Evolutionary conservation across 306 rosid genomes (phyloP), one percentile per base, ranked within the genome.

Genomic region (Bauhinia variegata): DNA sequence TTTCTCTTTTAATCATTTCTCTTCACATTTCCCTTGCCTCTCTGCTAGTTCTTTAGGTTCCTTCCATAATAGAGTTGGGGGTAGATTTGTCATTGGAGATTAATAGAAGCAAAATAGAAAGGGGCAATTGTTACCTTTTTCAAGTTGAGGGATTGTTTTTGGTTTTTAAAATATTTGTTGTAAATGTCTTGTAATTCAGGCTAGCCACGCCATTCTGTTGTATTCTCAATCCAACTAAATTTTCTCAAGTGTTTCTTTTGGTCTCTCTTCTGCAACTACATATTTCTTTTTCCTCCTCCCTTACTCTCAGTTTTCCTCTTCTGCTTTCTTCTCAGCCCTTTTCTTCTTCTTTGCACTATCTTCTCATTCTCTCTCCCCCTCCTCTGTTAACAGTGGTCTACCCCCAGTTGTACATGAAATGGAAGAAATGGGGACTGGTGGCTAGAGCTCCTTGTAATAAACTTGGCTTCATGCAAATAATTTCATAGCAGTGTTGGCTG

Each of bases 131-230:
- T 23, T 38, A 57, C 50, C 37, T 57, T 67, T 49, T 68, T 74
- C 52, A 11, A 55, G 51, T 49, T 51, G 82, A 62, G 85, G 80
- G 76, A 60, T 63, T 65, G 74, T 70, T 19, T 68, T 64, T 9
- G 46, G 79, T 58, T 31, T 60, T 69, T 11, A 54, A 68, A 59
- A 43, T n/a, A 16, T 38, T 72, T 77, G 75, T 59, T 84, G 82
- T 83, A 77, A n/a, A 78, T 86, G 80, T 75, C 74, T 46, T 79
- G 80, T 85, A 84, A 78, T 72, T 75, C 69, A 50, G 82, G 87
- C 52, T 53, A 66, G 64, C 75, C 65, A 10, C 73, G 77, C 84
- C 85, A 71, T 68, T 74, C 64, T 81, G 67, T 72, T 84, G 88
- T 86, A 83, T 75, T 85, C 64, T 73, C 78, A 54, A 69, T n/a